A percentile compares a stretch with the other conserved stretches of the same genome.
Evolutionary conservation across 1,139 yeast species (phyloP).

Genomic region (Kurtzmaniella natalensis): DNA sequence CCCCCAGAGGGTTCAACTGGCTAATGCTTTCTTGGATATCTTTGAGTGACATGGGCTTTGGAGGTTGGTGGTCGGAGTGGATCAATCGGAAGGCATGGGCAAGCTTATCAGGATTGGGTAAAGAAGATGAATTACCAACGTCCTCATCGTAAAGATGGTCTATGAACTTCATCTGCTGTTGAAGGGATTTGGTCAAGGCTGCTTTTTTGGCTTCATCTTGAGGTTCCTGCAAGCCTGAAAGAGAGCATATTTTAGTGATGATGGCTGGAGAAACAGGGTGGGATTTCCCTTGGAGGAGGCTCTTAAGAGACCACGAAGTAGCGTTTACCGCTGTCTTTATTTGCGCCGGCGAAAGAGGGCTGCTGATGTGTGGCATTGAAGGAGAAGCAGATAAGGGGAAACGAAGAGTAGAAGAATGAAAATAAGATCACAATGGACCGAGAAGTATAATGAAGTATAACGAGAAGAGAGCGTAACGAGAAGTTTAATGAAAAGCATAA

Average conservation of each 20-base stretch:
- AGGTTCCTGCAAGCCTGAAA: constrained; percentile 42
- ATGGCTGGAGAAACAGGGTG: constrained; percentile 9
- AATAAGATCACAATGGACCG: too few relatives aligned
- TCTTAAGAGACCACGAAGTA: constrained; percentile 28
- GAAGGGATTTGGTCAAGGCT: constrained; percentile 27
- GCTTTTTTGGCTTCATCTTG: constrained; percentile 19
- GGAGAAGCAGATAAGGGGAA: too few relatives aligned
- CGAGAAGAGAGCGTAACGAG: too few relatives aligned
- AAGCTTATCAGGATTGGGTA: constrained; percentile 14
- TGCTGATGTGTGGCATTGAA: too few relatives aligned
- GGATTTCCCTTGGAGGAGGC: constrained; percentile 14
- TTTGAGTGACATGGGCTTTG: constrained; percentile 20
- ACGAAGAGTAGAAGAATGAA: too few relatives aligned
- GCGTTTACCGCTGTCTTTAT: constrained; percentile 11
- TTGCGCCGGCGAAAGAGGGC: too few relatives aligned
- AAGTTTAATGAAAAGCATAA: too few relatives aligned
- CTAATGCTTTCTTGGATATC: constrained; percentile 19
- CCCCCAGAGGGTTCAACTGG: constrained; percentile 5
- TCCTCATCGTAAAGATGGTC: constrained; percentile 33
- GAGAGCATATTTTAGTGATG: constrained; percentile 29
- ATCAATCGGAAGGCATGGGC: constrained; percentile 31
- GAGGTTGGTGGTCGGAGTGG: constrained; percentile 28
- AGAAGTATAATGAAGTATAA: too few relatives aligned
- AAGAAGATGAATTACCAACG: constrained; percentile 4
- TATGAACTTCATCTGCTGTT: constrained; percentile 44